phyloP scores from a whole-genome alignment of 768 basidiomycete genomes.

The Boletus patriciae region DNA sequence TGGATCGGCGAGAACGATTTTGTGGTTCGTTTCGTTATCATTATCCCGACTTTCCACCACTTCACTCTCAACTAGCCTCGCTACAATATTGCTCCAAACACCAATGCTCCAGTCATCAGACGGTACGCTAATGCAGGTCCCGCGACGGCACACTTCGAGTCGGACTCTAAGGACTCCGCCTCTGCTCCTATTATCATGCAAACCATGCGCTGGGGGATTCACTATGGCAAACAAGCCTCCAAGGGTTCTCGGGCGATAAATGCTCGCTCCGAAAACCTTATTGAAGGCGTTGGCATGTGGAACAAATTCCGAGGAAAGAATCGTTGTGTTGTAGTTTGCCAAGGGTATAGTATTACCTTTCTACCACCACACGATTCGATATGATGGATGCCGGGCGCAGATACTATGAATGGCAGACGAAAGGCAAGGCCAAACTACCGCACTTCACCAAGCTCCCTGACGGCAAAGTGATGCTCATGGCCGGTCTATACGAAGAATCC shows the following conservation, averaged over 20 bases:
- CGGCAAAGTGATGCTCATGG: constrained; percentile 72
- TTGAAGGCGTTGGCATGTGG: constrained; percentile 84
- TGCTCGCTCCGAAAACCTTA: constrained; percentile 79
- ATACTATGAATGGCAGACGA: constrained; percentile 94
- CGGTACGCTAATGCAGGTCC: constrained; percentile 34
- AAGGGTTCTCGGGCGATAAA: constrained; percentile 82
- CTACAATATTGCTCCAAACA: constrained; percentile 84
- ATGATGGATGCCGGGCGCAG: constrained; percentile 36
- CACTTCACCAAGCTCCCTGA: constrained; percentile 76
- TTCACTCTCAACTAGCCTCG: constrained; percentile 38
- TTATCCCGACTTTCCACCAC: not conserved
- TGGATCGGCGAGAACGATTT: constrained; percentile 65
- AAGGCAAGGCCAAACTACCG: constrained; percentile 75
- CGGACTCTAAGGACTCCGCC: constrained; percentile 2
- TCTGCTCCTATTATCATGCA: constrained; percentile 55
- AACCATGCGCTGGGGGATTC: constrained; percentile 90
- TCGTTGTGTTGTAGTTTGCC: constrained; percentile 80
- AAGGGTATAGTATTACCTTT: constrained; percentile 51
- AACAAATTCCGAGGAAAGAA: constrained; percentile 74
- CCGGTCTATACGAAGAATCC: constrained; percentile 80
- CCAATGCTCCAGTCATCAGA: constrained; percentile 71
- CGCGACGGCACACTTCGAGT: not conserved
- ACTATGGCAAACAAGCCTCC: constrained; percentile 55
- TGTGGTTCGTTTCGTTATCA: constrained; percentile 36
- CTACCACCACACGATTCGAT: not conserved